These are phyloP conservation scores for Jatropha multifida DNA, from an alignment of 441 rosid species.

Conservation along the genomic window DNA sequence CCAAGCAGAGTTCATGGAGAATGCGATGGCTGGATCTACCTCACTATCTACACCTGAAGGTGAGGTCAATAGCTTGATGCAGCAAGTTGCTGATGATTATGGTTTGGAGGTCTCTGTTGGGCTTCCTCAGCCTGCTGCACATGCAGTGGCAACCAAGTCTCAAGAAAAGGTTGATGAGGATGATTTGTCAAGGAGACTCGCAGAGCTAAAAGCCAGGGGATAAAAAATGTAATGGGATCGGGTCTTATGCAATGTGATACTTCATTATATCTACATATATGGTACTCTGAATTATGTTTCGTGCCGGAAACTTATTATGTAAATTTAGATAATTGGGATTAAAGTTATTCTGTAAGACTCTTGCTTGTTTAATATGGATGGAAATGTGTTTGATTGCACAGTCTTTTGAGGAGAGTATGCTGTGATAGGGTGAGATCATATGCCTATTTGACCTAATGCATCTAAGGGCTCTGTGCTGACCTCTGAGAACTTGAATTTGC, in stretches of 20 bases:
- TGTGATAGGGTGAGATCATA: background rate
- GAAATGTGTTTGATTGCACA: conserved; percentile 1
- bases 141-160: conserved; percentile 65
- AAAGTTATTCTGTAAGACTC: conserved; percentile 19
- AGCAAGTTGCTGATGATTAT: conserved; percentile 88
- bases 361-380: conserved; percentile 20
- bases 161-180: conserved; percentile 89
- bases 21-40: conserved; percentile 93
- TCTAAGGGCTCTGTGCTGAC: background rate
- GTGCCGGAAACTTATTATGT: conserved; percentile 27
- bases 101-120: conserved; percentile 93
- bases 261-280: conserved; percentile 14
- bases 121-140: conserved; percentile 84
- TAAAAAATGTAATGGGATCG: conserved; percentile 26
- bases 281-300: conserved; percentile 20
- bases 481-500: background rate
- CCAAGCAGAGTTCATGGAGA: conserved; percentile 96
- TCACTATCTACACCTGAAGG: conserved; percentile 92
- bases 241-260: conserved; percentile 13
- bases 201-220: conserved; percentile 86
- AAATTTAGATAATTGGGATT: conserved; percentile 30
- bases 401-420: too few relatives aligned
- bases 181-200: conserved; percentile 85
- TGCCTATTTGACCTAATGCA: background rate
- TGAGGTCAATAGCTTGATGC: conserved; percentile 93